Conservation (phyloP, 2,329 filamentous ascomycete species). For the Bipolaris gigantea region DNA sequence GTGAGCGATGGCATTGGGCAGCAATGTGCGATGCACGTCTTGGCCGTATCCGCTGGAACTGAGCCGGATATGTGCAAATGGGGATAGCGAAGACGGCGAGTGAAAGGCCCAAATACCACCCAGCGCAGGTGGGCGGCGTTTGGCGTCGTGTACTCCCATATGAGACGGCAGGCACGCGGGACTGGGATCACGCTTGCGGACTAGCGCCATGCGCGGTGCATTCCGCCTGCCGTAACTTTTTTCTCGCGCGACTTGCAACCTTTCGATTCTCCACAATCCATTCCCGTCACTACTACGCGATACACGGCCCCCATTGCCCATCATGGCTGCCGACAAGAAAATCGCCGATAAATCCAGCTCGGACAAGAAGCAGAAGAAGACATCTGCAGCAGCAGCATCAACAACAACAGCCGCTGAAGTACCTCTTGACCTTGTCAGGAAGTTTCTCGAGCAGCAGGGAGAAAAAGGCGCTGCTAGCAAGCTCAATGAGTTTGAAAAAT, state of each 20-base stretch:
- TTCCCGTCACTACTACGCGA: not conserved
- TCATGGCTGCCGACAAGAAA: conserved; percentile 35
- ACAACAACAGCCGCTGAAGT: conserved; percentile 10
- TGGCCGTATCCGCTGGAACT: not conserved
- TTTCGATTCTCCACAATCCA: conserved; percentile 4
- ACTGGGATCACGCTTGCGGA: conserved; percentile 14
- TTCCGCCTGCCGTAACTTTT: conserved; percentile 28
- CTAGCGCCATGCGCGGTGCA: conserved; percentile 20
- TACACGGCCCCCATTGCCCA: conserved; percentile 10
- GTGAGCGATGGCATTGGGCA: conserved; percentile 7
- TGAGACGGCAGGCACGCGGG: conserved; percentile 24
- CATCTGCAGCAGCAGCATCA: conserved; percentile 7
- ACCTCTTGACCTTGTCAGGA: conserved; percentile 37
- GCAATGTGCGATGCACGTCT: not conserved
- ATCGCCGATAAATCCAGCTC: conserved; percentile 9
- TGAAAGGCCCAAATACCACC: conserved; percentile 13
- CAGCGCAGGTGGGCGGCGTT: conserved; percentile 21
- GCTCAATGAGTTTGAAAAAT: conserved; percentile 33
- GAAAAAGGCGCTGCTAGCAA: conserved; percentile 36
- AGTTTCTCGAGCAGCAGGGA: conserved; percentile 41
- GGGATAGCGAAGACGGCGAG: conserved; percentile 9
- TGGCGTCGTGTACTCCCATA: conserved; percentile 22
- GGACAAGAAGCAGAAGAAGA: conserved; percentile 24
- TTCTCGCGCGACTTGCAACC: conserved; percentile 15
- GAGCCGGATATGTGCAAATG: conserved; percentile 2